phyloP scores from a whole-genome alignment of 2,329 filamentous ascomycete species.

The Fusarium piperis region DNA sequence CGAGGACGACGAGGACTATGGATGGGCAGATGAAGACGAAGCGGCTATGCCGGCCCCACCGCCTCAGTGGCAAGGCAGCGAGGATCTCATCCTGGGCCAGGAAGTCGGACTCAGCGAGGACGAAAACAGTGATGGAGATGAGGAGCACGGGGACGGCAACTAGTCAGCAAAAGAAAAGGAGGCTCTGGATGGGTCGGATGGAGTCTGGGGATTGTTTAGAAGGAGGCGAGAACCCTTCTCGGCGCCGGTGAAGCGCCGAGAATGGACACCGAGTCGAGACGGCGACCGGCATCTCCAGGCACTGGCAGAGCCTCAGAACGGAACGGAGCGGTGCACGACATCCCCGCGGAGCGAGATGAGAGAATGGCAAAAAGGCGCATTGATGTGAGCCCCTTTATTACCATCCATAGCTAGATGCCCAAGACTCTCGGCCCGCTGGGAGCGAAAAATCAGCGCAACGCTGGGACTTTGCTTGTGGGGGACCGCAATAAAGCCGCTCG shows the following conservation, averaged over 20 bases:
- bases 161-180: slow-evolving; percentile 35
- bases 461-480: slow-evolving; percentile 23
- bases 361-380: slow-evolving; percentile 15
- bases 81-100: slow-evolving; percentile 67
- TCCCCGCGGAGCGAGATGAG: slow-evolving; percentile 34
- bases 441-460: slow-evolving; percentile 32
- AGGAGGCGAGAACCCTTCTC: slow-evolving; percentile 10
- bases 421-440: not conserved
- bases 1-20: slow-evolving; percentile 76
- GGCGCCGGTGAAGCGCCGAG: slow-evolving; percentile 47
- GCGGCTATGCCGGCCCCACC: slow-evolving; percentile 67
- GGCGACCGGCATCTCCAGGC: slow-evolving; percentile 16
- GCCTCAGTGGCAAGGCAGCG: slow-evolving; percentile 75
- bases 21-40: slow-evolving; percentile 75
- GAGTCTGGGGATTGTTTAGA: slow-evolving; percentile 32
- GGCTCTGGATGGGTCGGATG: slow-evolving; percentile 29
- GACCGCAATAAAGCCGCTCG: slow-evolving; percentile 37
- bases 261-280: slow-evolving; percentile 33
- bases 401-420: not conserved
- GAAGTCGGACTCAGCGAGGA: slow-evolving; percentile 54
- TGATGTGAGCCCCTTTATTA: slow-evolving; percentile 39
- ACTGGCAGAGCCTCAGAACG: slow-evolving; percentile 32
- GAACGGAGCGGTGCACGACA: not conserved
- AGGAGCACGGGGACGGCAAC: slow-evolving; percentile 34
- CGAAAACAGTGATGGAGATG: slow-evolving; percentile 34